Evolutionary conservation across 371 early-diverging fungal species (phyloP), one percentile per base, ranked within the genome.

Genomic region (Vittaforma corneae): DNA sequence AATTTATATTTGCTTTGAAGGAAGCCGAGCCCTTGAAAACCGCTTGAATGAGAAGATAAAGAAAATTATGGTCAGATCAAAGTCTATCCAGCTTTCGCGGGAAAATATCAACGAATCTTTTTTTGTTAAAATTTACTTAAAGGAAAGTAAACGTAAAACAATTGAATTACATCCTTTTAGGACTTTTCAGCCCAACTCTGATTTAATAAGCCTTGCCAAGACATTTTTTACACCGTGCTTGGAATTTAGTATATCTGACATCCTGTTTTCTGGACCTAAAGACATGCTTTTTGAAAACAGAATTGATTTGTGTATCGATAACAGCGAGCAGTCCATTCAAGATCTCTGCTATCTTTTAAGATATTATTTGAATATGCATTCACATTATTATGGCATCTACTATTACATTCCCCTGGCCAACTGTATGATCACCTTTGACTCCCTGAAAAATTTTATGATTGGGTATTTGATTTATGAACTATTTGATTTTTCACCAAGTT

Each of bases 341-440:
- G 20, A 53, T 30, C 22, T 53, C 14, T 3, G 6, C 3, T 29
- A 11, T 11, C 33, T 53, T 53, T 5, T 53, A 20, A 53, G 54
- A 53, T 14, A 29, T 53, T 9, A 30, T 5, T 30, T 9, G 9
- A 53, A 53, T 34, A 11, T 53, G 6, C 6, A 3, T 4, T 53
- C 54, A 34, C 54, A 53, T 32, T 53, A 53, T 53, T 53, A 53
- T 53, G 54, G 54, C 11, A 34, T 53, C 5, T 53, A 53, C 33
- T 53, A 9, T 20, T 53, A 53, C 33, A 29, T 24, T 9, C 54
- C 54, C n/a, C 6, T 9, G 6, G 24, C 6, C 24, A 22, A 53
- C 14, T 3, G 22, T 30, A 4, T 3, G 3, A 53, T 53, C 24
- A 53, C n/a, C n/a, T n/a, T n/a, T n/a, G n/a, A n/a, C n/a, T n/a